These are phyloP conservation scores for Penicillium fuscoglaucum DNA, from an alignment of 2,329 filamentous ascomycete species.

Conservation along the genomic window DNA sequence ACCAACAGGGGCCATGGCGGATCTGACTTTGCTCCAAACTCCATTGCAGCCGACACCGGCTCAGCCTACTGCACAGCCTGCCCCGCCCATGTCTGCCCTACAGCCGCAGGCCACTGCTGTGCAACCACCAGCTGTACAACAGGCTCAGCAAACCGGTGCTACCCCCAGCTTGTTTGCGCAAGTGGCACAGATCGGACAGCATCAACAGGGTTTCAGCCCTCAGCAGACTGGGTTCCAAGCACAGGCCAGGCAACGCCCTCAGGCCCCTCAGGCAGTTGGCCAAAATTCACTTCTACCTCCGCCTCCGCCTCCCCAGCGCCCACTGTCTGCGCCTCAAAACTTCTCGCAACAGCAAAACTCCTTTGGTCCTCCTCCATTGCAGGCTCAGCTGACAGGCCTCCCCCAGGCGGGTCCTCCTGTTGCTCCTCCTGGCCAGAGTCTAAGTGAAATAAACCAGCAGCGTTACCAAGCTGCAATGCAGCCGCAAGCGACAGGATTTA, in stretches of 20 bases:
- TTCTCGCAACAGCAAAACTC: conserved; percentile 67
- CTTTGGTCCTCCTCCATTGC: conserved; percentile 72
- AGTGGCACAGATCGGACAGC: conserved; percentile 37
- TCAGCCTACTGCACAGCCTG: conserved; percentile 46
- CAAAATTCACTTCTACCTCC: conserved; percentile 69
- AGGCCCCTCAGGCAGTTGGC: conserved; percentile 64
- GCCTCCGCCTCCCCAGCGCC: conserved; percentile 76
- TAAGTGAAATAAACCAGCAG: conserved; percentile 70
- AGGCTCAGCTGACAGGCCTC: conserved; percentile 79
- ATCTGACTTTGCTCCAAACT: conserved; percentile 63
- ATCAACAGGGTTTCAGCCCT: conserved; percentile 30
- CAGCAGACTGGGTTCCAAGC: conserved; percentile 44
- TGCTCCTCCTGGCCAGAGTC: conserved; percentile 72
- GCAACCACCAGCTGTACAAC: conserved; percentile 37
- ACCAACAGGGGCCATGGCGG: conserved; percentile 69
- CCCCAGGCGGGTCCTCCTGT: conserved; percentile 59
- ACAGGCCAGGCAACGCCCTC: conserved; percentile 65
- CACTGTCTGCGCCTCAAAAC: conserved; percentile 84
- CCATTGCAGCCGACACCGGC: conserved; percentile 58
- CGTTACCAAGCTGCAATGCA: conserved; percentile 61
- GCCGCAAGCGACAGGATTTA: conserved; percentile 66
- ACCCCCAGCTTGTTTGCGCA: conserved; percentile 54
- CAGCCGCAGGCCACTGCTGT: conserved; percentile 48
- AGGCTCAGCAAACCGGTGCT: conserved; percentile 45
- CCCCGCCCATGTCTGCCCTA: conserved; percentile 39